These are phyloP conservation scores for Xylariaceae sp. DNA, from an alignment of 2,329 filamentous ascomycete species.

Conservation along the genomic window DNA sequence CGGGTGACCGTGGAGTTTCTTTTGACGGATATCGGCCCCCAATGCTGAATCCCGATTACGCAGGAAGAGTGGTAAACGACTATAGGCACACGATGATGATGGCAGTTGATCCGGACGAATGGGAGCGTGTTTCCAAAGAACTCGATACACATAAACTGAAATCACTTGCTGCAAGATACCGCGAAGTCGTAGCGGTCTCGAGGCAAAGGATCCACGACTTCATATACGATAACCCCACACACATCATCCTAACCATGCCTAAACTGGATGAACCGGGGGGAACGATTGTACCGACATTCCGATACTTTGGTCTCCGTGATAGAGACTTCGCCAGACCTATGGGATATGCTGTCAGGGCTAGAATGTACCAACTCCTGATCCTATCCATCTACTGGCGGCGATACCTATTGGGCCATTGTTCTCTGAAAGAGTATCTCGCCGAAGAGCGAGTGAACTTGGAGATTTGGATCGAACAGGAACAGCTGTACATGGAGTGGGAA, in stretches of 20 bases:
- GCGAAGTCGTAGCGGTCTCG: background rate
- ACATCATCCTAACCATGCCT: background rate
- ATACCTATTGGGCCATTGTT: background rate
- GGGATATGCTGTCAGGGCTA: conserved; percentile 7
- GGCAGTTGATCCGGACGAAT: background rate
- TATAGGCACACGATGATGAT: background rate
- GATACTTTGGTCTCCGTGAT: conserved; percentile 4
- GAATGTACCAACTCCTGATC: conserved; percentile 3
- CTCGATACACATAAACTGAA: background rate
- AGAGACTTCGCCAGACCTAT: conserved; percentile 7
- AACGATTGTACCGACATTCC: background rate
- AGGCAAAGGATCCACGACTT: background rate
- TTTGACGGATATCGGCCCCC: conserved; percentile 1
- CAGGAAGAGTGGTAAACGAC: background rate
- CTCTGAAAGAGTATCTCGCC: conserved; percentile 2
- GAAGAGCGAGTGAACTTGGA: conserved; percentile 5
- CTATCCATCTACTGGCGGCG: conserved; percentile 6
- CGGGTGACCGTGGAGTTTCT: background rate
- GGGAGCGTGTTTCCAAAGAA: background rate
- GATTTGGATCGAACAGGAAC: conserved; percentile 17
- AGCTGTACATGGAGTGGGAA: conserved; percentile 22
- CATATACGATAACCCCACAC: background rate
- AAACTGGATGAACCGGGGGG: conserved; percentile 7
- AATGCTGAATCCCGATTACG: conserved; percentile 7
- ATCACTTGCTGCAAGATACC: background rate